Evolutionary conservation across 2,329 filamentous ascomycete species (phyloP).

Genomic region (Myriosclerotinia curreyana): DNA sequence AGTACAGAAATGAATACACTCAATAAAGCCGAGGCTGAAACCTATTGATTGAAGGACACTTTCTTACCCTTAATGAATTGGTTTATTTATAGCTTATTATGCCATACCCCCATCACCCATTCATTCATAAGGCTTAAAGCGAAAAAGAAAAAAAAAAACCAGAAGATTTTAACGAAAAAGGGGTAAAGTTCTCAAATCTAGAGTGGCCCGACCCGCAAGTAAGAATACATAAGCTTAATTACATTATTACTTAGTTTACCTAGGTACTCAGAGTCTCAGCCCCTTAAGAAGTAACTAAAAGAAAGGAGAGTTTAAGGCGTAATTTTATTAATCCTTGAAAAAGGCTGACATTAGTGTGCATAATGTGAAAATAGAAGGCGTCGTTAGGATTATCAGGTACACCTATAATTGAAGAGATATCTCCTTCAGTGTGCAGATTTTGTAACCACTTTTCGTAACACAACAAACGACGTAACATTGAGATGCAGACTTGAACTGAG

Average conservation of each 20-base stretch:
- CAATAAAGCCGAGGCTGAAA: too few species aligned
- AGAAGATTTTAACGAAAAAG: background rate
- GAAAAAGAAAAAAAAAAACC: background rate
- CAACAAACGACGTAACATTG: too few species aligned
- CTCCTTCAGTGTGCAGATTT: background rate
- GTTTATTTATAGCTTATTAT: slow-evolving; percentile 8
- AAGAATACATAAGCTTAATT: too few species aligned
- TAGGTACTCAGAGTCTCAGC: too few species aligned
- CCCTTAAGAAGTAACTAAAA: too few species aligned
- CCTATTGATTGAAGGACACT: too few species aligned
- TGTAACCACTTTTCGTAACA: too few species aligned
- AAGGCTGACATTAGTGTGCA: background rate
- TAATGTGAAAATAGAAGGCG: background rate
- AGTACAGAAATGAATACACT: too few species aligned
- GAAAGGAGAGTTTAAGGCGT: background rate
- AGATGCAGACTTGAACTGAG: too few species aligned
- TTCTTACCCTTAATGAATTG: too few species aligned
- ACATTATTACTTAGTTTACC: too few species aligned
- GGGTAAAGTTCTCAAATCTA: background rate
- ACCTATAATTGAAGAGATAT: background rate
- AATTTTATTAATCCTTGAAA: background rate
- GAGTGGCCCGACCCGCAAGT: slow-evolving; percentile 9
- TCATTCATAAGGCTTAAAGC: slow-evolving; percentile 3
- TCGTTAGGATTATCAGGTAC: background rate
- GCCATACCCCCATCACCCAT: background rate